Percentiles rank a stretch among this genome's conserved stretches.
Conservation (phyloP, 805 yeast genomes). For the Nadsonia fulvescens region DNA sequence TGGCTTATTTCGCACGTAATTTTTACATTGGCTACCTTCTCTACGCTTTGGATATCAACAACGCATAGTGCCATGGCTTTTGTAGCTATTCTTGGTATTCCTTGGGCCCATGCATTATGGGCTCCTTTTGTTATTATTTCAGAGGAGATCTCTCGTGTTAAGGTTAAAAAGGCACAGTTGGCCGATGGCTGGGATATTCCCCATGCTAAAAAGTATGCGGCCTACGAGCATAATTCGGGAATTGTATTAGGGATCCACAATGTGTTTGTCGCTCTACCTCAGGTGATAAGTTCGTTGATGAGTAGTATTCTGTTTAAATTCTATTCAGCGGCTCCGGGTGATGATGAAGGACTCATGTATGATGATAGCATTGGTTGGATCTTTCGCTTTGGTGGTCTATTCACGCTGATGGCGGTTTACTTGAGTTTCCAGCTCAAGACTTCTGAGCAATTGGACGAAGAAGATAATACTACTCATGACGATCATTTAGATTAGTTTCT, state of each 20-base stretch:
- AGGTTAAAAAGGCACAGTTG: no score
- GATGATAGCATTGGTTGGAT: conserved; percentile 38
- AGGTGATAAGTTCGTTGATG: conserved; percentile 31
- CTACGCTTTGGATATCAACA: conserved; percentile 27
- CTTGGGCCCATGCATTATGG: conserved; percentile 57
- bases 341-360: no score
- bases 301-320: conserved; percentile 29
- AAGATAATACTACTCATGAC: no score
- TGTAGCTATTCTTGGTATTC: conserved; percentile 36
- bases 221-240: conserved; percentile 38
- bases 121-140: conserved; percentile 49
- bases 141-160: no score
- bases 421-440: conserved; percentile 27
- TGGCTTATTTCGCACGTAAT: conserved; percentile 37
- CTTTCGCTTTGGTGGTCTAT: conserved; percentile 35
- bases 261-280: conserved; percentile 40
- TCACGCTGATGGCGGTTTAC: conserved; percentile 28
- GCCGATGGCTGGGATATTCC: no score
- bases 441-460: conserved; percentile 15
- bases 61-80: conserved; percentile 29
- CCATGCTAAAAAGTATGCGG: no score
- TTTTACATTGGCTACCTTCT: conserved; percentile 31
- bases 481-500: no score
- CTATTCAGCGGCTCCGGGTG: conserved; percentile 14
- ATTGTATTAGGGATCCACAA: conserved; percentile 39